Percentiles rank a stretch among this genome's conserved stretches.
Conservation (phyloP, 1,284 basidiomycete genomes). For the Sporisorium graminicola region DNA sequence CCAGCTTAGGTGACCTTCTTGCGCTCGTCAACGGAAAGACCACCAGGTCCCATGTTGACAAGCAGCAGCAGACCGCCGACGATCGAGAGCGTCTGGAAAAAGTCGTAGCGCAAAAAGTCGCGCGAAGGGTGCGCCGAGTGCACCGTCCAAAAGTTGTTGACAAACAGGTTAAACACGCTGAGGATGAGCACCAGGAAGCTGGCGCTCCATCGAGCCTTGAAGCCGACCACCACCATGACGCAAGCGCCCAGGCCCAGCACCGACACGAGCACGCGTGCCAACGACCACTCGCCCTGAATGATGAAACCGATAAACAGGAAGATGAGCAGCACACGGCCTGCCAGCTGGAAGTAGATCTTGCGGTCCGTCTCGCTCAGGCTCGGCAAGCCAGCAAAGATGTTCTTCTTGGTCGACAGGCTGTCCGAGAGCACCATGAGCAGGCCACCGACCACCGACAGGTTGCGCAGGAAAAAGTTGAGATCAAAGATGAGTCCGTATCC, state of each 20-base stretch:
- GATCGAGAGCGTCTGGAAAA: constrained; percentile 77
- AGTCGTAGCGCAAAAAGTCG: constrained; percentile 84
- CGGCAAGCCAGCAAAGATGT: constrained; percentile 89
- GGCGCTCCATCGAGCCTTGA: constrained; percentile 99
- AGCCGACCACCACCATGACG: constrained; percentile 95
- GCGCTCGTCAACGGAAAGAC: constrained; percentile 98
- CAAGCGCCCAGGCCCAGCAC: constrained; percentile 79
- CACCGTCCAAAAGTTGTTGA: constrained; percentile 99
- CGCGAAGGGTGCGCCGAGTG: constrained; percentile 89
- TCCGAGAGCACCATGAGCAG: constrained; percentile 98
- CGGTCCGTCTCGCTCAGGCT: constrained; percentile 89
- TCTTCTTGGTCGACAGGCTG: constrained; percentile 83
- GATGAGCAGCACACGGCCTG: constrained; percentile 95
- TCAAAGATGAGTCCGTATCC: constrained; percentile 96
- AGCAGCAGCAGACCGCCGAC: constrained; percentile 96
- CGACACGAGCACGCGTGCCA: constrained; percentile 86
- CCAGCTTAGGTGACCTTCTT: constrained; percentile 79
- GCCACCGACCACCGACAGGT: constrained; percentile 89
- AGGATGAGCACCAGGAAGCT: constrained; percentile 94
- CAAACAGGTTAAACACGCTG: constrained; percentile 87
- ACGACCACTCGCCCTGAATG: constrained; percentile 89
- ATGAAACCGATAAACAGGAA: constrained; percentile 99
- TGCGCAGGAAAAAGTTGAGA: constrained; percentile 98
- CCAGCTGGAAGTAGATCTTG: constrained; percentile 91
- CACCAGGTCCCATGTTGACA: constrained; percentile 97